A percentile compares a stretch with the other conserved stretches of the same genome.
Evolutionary conservation across 192 early-diverging fungal species (phyloP).

Genomic region (Spizellomyces punctatus): DNA sequence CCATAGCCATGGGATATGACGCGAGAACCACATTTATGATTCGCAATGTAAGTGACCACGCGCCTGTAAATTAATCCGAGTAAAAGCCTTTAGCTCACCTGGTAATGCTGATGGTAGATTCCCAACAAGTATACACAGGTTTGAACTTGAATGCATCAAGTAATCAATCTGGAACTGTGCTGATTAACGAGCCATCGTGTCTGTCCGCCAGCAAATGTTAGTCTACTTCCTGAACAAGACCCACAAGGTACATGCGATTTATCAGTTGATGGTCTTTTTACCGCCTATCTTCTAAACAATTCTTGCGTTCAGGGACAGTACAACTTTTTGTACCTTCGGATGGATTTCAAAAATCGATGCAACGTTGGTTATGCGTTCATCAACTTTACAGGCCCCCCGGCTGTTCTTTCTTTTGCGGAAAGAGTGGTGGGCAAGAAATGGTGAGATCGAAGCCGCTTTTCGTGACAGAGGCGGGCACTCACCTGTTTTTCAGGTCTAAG

Average conservation of each 20-base stretch:
- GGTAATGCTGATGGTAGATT: constrained; percentile 36
- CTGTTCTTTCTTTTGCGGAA: constrained; percentile 67
- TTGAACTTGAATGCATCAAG: not conserved
- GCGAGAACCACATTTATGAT: constrained; percentile 84
- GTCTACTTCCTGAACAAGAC: constrained; percentile 71
- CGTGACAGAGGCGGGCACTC: not conserved
- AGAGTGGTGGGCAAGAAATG: constrained; percentile 75
- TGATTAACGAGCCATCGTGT: not conserved
- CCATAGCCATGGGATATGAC: constrained; percentile 51
- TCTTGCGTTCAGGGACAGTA: constrained; percentile 27
- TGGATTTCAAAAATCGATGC: constrained; percentile 88
- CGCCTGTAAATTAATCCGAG: not conserved
- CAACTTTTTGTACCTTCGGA: constrained; percentile 83
- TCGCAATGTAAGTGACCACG: constrained; percentile 49
- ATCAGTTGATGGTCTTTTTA: not conserved
- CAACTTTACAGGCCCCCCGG: constrained; percentile 65
- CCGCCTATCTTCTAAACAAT: not conserved
- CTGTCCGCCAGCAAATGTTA: constrained; percentile 65
- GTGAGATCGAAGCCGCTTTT: constrained; percentile 28
- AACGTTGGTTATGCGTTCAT: constrained; percentile 74
- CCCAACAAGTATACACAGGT: constrained; percentile 86
- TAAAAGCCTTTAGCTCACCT: too few relatives aligned
- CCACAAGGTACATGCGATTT: constrained; percentile 49
- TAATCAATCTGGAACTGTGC: not conserved
- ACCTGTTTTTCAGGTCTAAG: constrained; percentile 41